Evolutionary conservation across 495 filamentous ascomycete genomes (phyloP).

Genomic region (Amniculicola lignicola): DNA sequence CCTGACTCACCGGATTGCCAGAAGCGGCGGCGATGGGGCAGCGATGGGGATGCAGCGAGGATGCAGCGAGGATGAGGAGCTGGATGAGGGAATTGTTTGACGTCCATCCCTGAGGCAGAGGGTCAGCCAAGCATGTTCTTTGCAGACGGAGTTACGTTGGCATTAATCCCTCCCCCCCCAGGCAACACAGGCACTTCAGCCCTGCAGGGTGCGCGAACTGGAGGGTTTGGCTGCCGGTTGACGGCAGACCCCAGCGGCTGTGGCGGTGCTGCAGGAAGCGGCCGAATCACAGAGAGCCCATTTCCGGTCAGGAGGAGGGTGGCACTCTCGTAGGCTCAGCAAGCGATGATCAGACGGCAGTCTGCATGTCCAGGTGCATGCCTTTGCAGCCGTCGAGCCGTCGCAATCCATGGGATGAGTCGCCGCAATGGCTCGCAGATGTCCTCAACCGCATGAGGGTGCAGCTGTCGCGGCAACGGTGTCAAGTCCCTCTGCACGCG

Average conservation of each 20-base stretch:
- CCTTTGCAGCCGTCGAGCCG: conserved; percentile 11
- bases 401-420: not conserved
- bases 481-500: not conserved
- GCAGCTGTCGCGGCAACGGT: not conserved
- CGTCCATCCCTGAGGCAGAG: not conserved
- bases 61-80: not conserved
- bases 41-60: not conserved
- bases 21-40: not conserved
- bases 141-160: not conserved
- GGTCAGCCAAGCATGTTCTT: not conserved
- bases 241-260: too few relatives aligned
- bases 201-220: not conserved
- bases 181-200: not conserved
- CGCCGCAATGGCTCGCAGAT: not conserved
- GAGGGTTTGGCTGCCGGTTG: not conserved
- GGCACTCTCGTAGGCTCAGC: too few relatives aligned
- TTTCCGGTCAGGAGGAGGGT: too few relatives aligned
- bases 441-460: conserved; percentile 6
- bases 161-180: not conserved
- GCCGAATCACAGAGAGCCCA: too few relatives aligned
- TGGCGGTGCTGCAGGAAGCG: too few relatives aligned
- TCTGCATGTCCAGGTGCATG: conserved; percentile 12
- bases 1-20: conserved; percentile 14
- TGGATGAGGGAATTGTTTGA: conserved; percentile 3
- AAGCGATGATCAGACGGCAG: too few relatives aligned